phyloP scores from a whole-genome alignment of 1,284 basidiomycete genomes.

The Tilletia caries region DNA sequence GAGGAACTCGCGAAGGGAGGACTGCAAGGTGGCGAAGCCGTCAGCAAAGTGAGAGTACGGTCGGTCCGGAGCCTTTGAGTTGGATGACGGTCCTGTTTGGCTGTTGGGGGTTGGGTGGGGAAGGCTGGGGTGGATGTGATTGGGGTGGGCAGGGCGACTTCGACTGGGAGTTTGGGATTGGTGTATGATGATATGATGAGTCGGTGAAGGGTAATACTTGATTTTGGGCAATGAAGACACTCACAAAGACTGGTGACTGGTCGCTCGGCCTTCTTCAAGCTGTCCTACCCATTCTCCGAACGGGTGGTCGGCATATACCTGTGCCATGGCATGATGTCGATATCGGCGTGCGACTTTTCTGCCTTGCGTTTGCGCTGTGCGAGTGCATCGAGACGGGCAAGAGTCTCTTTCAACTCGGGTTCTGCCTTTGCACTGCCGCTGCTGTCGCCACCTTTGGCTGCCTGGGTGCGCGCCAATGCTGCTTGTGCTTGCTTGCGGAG shows the following conservation, averaged over 20 bases:
- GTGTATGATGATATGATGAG: too few species aligned
- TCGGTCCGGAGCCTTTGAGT: slow-evolving; percentile 88
- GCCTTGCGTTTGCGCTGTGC: slow-evolving; percentile 5
- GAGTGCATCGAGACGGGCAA: slow-evolving; percentile 8
- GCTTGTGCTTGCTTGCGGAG: slow-evolving; percentile 6
- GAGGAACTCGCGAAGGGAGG: slow-evolving; percentile 79
- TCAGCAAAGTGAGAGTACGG: slow-evolving; percentile 88
- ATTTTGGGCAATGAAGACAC: too few species aligned
- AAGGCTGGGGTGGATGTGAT: slow-evolving; percentile 14
- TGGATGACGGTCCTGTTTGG: slow-evolving; percentile 72
- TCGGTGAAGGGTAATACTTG: too few species aligned
- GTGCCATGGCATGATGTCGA: slow-evolving; percentile 31
- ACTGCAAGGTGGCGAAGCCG: slow-evolving; percentile 85
- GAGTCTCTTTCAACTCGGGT: background rate
- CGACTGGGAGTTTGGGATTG: too few species aligned
- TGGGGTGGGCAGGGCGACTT: background rate
- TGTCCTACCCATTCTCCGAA: slow-evolving; percentile 95
- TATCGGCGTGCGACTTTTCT: slow-evolving; percentile 22
- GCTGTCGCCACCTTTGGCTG: background rate
- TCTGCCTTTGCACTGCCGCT: background rate
- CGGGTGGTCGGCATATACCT: slow-evolving; percentile 59
- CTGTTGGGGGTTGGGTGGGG: slow-evolving; percentile 55
- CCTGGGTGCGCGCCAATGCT: slow-evolving; percentile 20
- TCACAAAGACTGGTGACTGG: slow-evolving; percentile 73
- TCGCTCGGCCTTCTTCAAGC: slow-evolving; percentile 89